Evolutionary conservation across 345 rosid species (phyloP).

Genomic region (Salix exigua): DNA sequence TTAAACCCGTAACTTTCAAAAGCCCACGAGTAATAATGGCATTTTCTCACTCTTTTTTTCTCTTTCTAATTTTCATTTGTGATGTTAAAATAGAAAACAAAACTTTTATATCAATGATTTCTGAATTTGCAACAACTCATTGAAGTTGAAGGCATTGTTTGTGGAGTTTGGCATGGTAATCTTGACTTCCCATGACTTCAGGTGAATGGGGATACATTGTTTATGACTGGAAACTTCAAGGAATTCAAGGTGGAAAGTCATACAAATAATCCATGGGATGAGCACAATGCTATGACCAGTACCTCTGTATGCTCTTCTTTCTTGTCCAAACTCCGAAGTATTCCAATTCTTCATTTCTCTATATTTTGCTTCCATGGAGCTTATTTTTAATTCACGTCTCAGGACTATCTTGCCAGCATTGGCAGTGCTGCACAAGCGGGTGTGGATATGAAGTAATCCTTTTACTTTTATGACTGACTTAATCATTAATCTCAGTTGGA

Average conservation of each 20-base stretch:
- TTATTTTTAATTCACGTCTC: slow-evolving; percentile 24
- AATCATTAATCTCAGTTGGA: slow-evolving; percentile 4
- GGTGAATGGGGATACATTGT: slow-evolving; percentile 95
- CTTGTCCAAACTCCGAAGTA: background rate
- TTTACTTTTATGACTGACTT: slow-evolving; percentile 14
- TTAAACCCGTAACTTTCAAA: background rate
- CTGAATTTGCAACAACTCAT: background rate
- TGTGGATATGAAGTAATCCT: slow-evolving; percentile 59
- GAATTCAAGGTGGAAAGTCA: slow-evolving; percentile 81
- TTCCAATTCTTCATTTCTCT: background rate
- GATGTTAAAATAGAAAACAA: background rate
- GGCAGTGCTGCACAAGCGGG: slow-evolving; percentile 60
- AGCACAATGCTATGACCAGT: slow-evolving; percentile 69
- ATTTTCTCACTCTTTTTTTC: background rate
- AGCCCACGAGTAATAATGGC: background rate
- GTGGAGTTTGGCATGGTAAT: slow-evolving; percentile 10
- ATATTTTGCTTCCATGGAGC: slow-evolving; percentile 1
- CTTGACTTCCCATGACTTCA: slow-evolving; percentile 25
- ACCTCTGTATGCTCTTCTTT: slow-evolving; percentile 61
- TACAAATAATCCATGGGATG: slow-evolving; percentile 71
- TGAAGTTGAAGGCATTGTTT: background rate
- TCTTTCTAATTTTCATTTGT: background rate
- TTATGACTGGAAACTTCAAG: slow-evolving; percentile 79
- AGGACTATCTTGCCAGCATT: slow-evolving; percentile 89
- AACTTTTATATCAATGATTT: background rate